phyloP scores from a whole-genome alignment of 805 yeast genomes.

The Starmerella sirachaensis region DNA sequence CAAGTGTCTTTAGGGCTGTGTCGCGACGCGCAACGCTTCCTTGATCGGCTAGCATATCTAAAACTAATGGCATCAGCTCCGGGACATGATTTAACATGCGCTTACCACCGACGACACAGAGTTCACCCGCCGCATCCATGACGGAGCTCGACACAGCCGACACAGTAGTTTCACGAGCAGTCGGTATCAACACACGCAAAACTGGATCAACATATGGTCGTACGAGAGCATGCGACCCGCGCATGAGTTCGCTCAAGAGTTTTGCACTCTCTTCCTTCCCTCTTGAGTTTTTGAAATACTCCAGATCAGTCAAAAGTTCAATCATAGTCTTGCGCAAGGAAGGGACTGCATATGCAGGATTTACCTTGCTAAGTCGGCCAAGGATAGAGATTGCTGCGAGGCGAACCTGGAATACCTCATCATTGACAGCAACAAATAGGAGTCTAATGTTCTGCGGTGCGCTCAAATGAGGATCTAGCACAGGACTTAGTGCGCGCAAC shows the following conservation, averaged over 20 bases:
- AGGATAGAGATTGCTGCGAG: slow-evolving; percentile 64
- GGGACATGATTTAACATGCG: slow-evolving; percentile 61
- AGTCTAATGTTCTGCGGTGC: slow-evolving; percentile 84
- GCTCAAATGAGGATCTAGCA: slow-evolving; percentile 82
- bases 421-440: slow-evolving; percentile 79
- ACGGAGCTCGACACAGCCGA: slow-evolving; percentile 73
- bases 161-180: slow-evolving; percentile 57
- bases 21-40: slow-evolving; percentile 78
- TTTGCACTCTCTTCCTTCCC: slow-evolving; percentile 81
- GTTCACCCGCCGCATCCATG: slow-evolving; percentile 75
- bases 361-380: slow-evolving; percentile 72
- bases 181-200: slow-evolving; percentile 70
- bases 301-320: slow-evolving; percentile 73
- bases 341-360: slow-evolving; percentile 94
- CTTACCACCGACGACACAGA: slow-evolving; percentile 80
- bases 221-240: slow-evolving; percentile 69
- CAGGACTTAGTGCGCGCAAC: slow-evolving; percentile 54
- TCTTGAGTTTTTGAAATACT: slow-evolving; percentile 62
- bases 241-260: slow-evolving; percentile 57
- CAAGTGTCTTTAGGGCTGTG: slow-evolving; percentile 77
- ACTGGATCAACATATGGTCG: slow-evolving; percentile 86
- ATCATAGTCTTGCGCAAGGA: slow-evolving; percentile 75
- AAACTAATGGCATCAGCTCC: slow-evolving; percentile 71
- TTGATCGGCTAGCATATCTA: slow-evolving; percentile 85
- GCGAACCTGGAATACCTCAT: slow-evolving; percentile 74